Conservation (phyloP, 2,329 filamentous ascomycete species). For the Colletotrichum tabaci region DNA sequence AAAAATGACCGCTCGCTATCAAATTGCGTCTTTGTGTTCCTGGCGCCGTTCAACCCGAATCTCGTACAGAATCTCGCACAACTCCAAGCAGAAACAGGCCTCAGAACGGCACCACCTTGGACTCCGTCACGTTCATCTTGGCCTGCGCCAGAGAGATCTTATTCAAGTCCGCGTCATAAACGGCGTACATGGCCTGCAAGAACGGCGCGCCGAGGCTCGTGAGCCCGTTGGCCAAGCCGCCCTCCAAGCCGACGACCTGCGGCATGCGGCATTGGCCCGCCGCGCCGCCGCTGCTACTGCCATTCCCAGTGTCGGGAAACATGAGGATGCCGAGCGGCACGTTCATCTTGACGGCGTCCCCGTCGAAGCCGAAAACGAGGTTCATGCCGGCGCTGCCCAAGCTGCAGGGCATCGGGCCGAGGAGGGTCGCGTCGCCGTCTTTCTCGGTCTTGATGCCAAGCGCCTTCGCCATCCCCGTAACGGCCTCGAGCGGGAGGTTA, state of each 20-base stretch:
- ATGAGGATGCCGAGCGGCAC: conserved; percentile 12
- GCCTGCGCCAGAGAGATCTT: conserved; percentile 29
- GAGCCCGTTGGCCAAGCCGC: background rate
- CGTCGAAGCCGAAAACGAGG: conserved; percentile 20
- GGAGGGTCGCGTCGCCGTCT: background rate
- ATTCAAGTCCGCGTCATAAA: conserved; percentile 26
- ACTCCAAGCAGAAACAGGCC: background rate
- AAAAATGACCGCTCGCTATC: too few species aligned
- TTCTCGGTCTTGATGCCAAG: background rate
- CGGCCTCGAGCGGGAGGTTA: background rate
- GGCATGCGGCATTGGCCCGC: background rate
- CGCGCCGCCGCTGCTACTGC: background rate
- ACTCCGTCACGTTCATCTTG: conserved; percentile 24
- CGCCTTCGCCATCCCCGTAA: conserved; percentile 1
- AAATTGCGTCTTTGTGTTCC: too few species aligned
- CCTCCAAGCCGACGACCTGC: conserved; percentile 1
- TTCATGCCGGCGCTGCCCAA: background rate
- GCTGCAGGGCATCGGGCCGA: conserved; percentile 6
- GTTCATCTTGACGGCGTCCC: conserved; percentile 19
- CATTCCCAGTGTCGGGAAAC: background rate
- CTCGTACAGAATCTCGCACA: background rate
- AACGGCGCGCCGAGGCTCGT: conserved; percentile 12
- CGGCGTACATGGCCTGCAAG: conserved; percentile 25
- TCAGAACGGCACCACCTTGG: conserved; percentile 10
- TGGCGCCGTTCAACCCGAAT: too few species aligned